These are phyloP conservation scores for Lichtheimia ramosa DNA, from an alignment of 371 early-diverging fungal genomes.

Conservation along the genomic window DNA sequence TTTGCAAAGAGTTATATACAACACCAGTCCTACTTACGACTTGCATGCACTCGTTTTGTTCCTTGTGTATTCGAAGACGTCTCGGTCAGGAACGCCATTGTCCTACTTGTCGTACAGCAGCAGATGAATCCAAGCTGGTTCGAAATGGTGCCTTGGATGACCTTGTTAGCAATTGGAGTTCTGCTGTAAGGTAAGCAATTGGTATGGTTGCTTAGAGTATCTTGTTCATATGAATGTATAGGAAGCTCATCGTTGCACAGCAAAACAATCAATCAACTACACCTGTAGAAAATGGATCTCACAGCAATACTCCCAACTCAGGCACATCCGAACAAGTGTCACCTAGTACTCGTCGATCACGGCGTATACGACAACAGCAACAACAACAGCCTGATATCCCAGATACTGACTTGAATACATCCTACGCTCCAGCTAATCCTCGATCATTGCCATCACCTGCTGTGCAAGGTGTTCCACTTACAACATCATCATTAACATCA, in stretches of 20 bases:
- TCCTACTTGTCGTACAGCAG: constrained; percentile 51
- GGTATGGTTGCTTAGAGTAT: no score
- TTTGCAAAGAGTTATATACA: constrained; percentile 64
- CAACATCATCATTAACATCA: not conserved
- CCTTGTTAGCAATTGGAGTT: constrained; percentile 20
- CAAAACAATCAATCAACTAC: no score
- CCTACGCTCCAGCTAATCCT: not conserved
- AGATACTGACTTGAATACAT: not conserved
- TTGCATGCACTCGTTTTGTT: constrained; percentile 70
- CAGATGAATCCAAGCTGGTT: constrained; percentile 34
- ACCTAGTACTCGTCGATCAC: not conserved
- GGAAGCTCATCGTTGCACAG: no score
- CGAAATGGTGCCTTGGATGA: constrained; percentile 44
- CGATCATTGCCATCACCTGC: not conserved
- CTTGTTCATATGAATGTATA: no score
- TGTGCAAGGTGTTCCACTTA: constrained; percentile 7
- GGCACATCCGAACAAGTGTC: not conserved
- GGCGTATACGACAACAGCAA: constrained; percentile 2
- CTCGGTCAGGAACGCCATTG: constrained; percentile 51
- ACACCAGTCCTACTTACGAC: constrained; percentile 53
- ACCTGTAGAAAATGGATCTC: no score
- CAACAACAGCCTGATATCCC: not conserved
- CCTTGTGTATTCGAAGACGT: constrained; percentile 60
- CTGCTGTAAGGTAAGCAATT: constrained; percentile 4
- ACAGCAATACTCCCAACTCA: no score